Conservation (phyloP, 139 green algal species). For the Haematococcus lacustris region DNA sequence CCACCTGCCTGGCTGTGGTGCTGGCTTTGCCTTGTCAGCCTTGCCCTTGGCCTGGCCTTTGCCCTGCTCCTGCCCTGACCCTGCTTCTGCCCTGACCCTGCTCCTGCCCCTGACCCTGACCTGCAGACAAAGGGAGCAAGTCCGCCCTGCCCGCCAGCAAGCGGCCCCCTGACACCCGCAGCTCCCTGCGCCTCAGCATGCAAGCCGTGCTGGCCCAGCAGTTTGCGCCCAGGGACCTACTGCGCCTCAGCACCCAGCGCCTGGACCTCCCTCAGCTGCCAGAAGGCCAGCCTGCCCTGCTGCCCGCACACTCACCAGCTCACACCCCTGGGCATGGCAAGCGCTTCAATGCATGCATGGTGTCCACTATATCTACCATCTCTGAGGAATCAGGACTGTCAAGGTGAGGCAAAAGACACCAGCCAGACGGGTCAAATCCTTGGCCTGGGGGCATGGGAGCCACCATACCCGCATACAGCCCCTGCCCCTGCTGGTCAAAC, state of each 20-base stretch:
- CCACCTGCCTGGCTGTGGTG: not conserved
- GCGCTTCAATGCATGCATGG: not conserved
- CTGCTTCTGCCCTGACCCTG: not conserved
- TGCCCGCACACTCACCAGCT: not conserved
- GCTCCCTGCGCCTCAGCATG: not conserved
- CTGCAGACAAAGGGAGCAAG: too few relatives aligned
- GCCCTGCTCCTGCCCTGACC: not conserved
- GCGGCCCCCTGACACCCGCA: not conserved
- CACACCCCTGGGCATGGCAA: not conserved
- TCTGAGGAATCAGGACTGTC: not conserved
- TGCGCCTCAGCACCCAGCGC: not conserved
- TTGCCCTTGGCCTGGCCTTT: too few relatives aligned
- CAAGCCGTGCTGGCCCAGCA: slow-evolving; percentile 4
- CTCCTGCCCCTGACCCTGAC: too few relatives aligned
- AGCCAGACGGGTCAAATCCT: too few relatives aligned
- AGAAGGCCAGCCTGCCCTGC: not conserved
- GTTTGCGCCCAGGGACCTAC: slow-evolving; percentile 1
- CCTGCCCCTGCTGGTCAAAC: too few relatives aligned
- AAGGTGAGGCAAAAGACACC: not conserved
- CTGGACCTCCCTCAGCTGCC: not conserved
- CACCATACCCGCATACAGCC: too few relatives aligned
- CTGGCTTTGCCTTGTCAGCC: not conserved
- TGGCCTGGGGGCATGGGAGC: too few relatives aligned
- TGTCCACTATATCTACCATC: not conserved
- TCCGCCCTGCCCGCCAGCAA: not conserved